Conservation (phyloP, 257 asterid species). For the Fraxinus pennsylvanica region DNA sequence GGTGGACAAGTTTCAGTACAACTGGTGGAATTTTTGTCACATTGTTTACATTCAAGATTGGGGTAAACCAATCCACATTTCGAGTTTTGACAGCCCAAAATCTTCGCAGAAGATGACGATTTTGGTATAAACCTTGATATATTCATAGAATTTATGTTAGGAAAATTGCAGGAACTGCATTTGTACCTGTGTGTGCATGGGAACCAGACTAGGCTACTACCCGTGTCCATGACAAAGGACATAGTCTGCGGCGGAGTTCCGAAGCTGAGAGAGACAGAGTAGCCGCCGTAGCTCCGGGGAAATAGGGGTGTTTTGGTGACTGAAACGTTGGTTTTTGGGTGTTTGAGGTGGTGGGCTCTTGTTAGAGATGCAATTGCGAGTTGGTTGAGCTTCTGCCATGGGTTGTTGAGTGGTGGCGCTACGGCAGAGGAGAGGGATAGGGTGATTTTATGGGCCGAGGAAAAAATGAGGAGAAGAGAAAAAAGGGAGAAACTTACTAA, state of each 20-base stretch:
- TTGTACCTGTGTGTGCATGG: constrained; percentile 51
- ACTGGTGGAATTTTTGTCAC: constrained; percentile 16
- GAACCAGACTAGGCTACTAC: constrained; percentile 59
- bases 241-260: constrained; percentile 63
- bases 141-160: constrained; percentile 10
- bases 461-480: constrained; percentile 15
- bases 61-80: constrained; percentile 41
- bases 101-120: constrained; percentile 40
- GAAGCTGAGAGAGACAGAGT: constrained; percentile 45
- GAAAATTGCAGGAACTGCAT: constrained; percentile 48
- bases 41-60: constrained; percentile 32
- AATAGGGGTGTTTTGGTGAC: constrained; percentile 32
- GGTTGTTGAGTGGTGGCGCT: constrained; percentile 28
- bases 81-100: constrained; percentile 48
- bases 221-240: constrained; percentile 61
- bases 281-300: constrained; percentile 51
- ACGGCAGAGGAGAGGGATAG: constrained; percentile 38
- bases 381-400: constrained; percentile 46
- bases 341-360: constrained; percentile 55
- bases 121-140: constrained; percentile 38
- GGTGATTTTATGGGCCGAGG: constrained; percentile 37
- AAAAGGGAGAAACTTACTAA: constrained; percentile 19
- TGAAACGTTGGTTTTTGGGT: constrained; percentile 30
- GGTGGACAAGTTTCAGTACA: constrained; percentile 47
- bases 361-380: constrained; percentile 47